A percentile compares a stretch with the other conserved stretches of the same genome.
Evolutionary conservation across 1,284 basidiomycete species (phyloP).

Genomic region (Ceratobasidium theobromae): DNA sequence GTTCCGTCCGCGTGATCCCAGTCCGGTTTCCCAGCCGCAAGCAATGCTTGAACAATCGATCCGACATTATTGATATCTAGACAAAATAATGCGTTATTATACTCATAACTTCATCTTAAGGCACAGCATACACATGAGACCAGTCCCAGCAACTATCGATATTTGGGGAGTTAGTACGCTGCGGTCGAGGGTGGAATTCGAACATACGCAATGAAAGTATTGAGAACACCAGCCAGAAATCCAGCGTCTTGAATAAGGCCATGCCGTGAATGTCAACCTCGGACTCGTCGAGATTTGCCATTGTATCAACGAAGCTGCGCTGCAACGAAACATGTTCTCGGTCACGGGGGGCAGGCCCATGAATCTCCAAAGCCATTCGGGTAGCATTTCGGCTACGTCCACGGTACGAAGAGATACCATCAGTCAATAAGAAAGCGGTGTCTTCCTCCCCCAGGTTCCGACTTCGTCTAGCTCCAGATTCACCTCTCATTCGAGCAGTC

Average conservation of each 20-base stretch:
- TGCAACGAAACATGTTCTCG: conserved; percentile 10
- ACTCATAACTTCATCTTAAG: neutral
- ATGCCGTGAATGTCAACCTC: conserved; percentile 52
- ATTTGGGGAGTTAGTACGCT: conserved; percentile 14
- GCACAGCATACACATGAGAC: conserved; percentile 73
- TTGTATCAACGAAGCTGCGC: conserved; percentile 8
- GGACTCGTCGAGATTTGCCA: neutral
- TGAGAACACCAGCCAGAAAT: conserved; percentile 75
- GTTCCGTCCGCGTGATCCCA: conserved; percentile 69
- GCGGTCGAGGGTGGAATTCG: neutral
- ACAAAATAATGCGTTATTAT: neutral
- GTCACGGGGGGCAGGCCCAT: conserved; percentile 1
- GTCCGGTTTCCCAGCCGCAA: conserved; percentile 60
- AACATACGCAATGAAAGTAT: conserved; percentile 65
- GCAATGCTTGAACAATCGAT: conserved; percentile 85
- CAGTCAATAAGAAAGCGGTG: conserved; percentile 4
- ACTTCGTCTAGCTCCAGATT: neutral
- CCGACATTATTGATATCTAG: conserved; percentile 93
- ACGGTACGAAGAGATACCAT: neutral
- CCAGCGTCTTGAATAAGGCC: conserved; percentile 50
- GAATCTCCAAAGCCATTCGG: neutral
- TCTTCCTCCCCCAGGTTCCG: conserved; percentile 6
- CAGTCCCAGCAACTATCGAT: conserved; percentile 75
- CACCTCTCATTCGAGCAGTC: neutral
- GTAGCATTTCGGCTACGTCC: conserved; percentile 5